Base-by-base conservation (phyloP, 345 rosid genomes). In the Gossypium australe region DNA sequence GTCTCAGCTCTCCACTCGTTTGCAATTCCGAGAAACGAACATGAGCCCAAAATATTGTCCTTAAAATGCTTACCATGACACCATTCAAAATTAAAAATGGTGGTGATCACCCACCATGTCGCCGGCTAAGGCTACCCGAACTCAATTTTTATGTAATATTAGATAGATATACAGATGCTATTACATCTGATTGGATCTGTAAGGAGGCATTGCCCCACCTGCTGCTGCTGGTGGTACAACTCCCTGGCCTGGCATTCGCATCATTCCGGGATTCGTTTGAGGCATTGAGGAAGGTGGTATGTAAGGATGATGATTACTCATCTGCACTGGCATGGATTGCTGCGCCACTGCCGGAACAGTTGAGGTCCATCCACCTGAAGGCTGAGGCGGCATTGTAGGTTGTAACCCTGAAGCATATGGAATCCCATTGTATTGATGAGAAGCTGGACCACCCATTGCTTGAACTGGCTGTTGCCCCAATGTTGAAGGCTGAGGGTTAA, bases 401-500 rank as follows among this genome's bases (percentile, higher is more conserved):
- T 89, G 86, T 0, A 82, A 49, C 11, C 70, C 49, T 5, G 84
- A 78, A 34, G 72, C 84, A 71, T 75, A 87, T 61, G 72, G 87
- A 52, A 74, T 73, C 51, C 92, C 88, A 61, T 78, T 80, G 82
- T 87, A 84, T 75, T 86, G 83, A 79, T 80, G 87, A 73, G 81
- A 76, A 2, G 76, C 72, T 18, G 85, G 57, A 12, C 86, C 94
- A 12, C 86, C 94, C 71, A 63, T 70, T 47, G 78, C 74, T 9
- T 75, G 80, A 18, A 63, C 78, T 0, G 93, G 93, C 76, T 91
- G 98, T 75, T 90, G 99, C 60, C 90, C 91, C 51, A 94, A 79
- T 55, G 85, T 57, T 5, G 94, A 83, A 17, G 92, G 90, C 67
- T 88, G 91, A 4, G 84, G 65, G 75, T 78, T 87, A 67, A 78